Percentiles rank a stretch among this genome's conserved stretches.
These are phyloP conservation scores for Mortierella sp. DNA, from an alignment of 371 early-diverging fungal genomes.

Conservation along the genomic window DNA sequence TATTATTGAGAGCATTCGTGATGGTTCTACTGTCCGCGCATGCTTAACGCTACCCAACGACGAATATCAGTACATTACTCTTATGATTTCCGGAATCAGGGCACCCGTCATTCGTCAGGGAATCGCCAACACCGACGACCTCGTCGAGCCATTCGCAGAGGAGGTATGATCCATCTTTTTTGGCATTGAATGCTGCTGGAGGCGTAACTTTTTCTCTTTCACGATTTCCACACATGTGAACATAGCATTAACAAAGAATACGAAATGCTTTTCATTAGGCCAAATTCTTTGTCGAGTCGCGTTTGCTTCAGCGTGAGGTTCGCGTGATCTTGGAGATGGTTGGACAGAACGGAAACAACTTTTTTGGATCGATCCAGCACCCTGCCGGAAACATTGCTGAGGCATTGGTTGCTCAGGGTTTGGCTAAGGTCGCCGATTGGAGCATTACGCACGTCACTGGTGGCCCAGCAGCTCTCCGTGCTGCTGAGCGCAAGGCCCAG, in stretches of 20 bases:
- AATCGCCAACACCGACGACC: constrained; percentile 75
- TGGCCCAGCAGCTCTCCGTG: constrained; percentile 79
- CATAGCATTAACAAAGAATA: background rate
- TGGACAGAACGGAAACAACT: constrained; percentile 72
- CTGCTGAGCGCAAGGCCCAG: constrained; percentile 78
- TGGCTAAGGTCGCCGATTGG: constrained; percentile 94
- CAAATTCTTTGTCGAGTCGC: constrained; percentile 90
- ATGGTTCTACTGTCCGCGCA: constrained; percentile 91
- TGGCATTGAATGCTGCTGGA: background rate
- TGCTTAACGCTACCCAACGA: constrained; percentile 74
- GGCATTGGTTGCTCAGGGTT: constrained; percentile 83
- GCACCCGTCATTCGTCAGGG: constrained; percentile 88
- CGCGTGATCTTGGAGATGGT: constrained; percentile 85
- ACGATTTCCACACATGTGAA: background rate
- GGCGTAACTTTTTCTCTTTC: background rate
- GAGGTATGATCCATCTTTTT: constrained; percentile 61
- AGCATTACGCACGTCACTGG: constrained; percentile 84
- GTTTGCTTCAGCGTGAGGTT: constrained; percentile 93
- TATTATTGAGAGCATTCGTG: constrained; percentile 94
- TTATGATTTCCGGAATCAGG: constrained; percentile 90
- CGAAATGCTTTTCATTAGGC: constrained; percentile 59
- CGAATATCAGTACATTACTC: constrained; percentile 78
- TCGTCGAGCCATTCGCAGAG: constrained; percentile 92
- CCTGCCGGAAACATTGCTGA: constrained; percentile 96
- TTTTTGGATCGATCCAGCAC: constrained; percentile 85